Evolutionary conservation across 306 rosid genomes (phyloP).

Genomic region (Malus sieversii): DNA sequence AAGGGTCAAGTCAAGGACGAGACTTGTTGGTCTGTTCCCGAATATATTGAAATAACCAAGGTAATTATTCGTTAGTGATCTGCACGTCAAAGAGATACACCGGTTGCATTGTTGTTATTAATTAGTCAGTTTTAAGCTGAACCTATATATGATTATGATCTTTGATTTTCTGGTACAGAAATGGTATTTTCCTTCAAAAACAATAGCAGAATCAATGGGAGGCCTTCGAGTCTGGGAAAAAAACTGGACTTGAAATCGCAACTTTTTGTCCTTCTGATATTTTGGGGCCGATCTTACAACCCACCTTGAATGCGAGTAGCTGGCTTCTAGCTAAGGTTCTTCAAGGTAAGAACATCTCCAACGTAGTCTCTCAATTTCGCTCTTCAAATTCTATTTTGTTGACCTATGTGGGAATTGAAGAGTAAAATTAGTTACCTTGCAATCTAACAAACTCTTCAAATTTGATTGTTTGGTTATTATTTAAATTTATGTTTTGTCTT

Average conservation of each 20-base stretch:
- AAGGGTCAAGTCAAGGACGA: slow-evolving; percentile 22
- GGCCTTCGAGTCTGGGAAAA: slow-evolving; percentile 43
- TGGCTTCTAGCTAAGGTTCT: too few species aligned
- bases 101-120: not conserved
- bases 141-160: not conserved
- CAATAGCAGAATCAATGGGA: slow-evolving; percentile 46
- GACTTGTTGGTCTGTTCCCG: slow-evolving; percentile 26
- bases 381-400: too few species aligned
- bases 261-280: slow-evolving; percentile 38
- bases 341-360: too few species aligned
- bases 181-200: slow-evolving; percentile 60
- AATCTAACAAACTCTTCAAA: too few species aligned
- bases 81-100: too few species aligned
- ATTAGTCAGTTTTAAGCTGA: not conserved
- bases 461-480: too few species aligned
- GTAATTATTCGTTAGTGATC: not conserved
- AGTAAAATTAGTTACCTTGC: too few species aligned
- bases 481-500: too few species aligned
- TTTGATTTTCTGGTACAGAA: slow-evolving; percentile 23
- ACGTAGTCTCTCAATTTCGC: too few species aligned
- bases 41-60: slow-evolving; percentile 14
- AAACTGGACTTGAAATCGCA: slow-evolving; percentile 36
- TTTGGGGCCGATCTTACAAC: slow-evolving; percentile 29
- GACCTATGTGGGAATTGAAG: too few species aligned
- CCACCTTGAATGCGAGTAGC: too few species aligned